A percentile compares a stretch with the other conserved stretches of the same genome.
phyloP scores from a whole-genome alignment of 208 protist species.

The Leishmania gerbilli region DNA sequence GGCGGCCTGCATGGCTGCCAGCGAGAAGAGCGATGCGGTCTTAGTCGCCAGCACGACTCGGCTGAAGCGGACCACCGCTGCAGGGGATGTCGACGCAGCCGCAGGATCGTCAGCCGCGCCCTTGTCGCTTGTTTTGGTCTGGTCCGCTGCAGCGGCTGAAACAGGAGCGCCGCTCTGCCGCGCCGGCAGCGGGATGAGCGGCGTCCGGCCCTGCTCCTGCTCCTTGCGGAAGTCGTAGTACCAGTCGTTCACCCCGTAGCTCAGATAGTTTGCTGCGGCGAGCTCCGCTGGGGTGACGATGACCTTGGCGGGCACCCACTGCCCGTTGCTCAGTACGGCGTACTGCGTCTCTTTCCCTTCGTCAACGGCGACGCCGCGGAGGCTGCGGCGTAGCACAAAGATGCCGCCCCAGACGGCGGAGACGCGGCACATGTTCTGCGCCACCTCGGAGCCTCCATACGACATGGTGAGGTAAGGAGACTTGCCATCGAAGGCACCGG shows the following conservation, averaged over 20 bases:
- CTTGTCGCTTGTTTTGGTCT: too few species aligned
- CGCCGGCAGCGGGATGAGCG: conserved; percentile 15
- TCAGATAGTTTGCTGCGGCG: conserved; percentile 14
- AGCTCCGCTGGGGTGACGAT: conserved; percentile 58
- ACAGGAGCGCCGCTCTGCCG: neutral
- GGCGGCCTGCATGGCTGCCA: conserved; percentile 22
- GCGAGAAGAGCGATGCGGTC: conserved; percentile 42
- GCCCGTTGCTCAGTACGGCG: conserved; percentile 79
- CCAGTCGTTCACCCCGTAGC: conserved; percentile 30
- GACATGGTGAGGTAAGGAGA: conserved; percentile 79
- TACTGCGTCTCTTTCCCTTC: conserved; percentile 40
- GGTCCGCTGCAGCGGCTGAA: too few species aligned
- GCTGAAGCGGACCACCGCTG: conserved; percentile 30
- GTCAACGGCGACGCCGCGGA: conserved; percentile 44
- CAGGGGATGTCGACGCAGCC: neutral
- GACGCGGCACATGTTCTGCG: conserved; percentile 87
- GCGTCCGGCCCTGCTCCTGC: conserved; percentile 26
- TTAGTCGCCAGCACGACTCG: conserved; percentile 59
- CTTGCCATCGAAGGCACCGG: conserved; percentile 68
- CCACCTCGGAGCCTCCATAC: conserved; percentile 85
- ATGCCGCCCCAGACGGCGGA: conserved; percentile 83
- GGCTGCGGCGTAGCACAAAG: conserved; percentile 76
- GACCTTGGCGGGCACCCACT: conserved; percentile 63
- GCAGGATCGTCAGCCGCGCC: neutral
- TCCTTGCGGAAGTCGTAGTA: conserved; percentile 34